These are phyloP conservation scores for Cytospora piceicola DNA, from an alignment of 2,329 filamentous ascomycete species.

Conservation along the genomic window DNA sequence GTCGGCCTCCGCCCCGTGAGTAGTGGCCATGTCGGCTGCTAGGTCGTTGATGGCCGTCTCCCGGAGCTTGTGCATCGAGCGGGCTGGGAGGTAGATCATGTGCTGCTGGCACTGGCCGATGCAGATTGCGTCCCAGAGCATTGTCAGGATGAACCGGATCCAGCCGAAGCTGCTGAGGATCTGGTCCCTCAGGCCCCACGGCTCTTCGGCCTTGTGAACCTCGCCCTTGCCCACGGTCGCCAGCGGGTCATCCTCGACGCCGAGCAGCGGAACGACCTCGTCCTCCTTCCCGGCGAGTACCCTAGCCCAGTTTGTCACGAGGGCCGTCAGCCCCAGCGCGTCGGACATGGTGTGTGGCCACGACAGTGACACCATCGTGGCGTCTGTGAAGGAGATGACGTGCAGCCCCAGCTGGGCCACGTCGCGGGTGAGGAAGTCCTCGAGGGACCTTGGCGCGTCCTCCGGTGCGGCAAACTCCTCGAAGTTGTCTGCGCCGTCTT, in stretches of 20 bases:
- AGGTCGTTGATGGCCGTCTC: conserved; percentile 40
- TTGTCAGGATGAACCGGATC: conserved; percentile 41
- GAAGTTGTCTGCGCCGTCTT: conserved; percentile 37
- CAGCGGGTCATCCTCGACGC: conserved; percentile 44
- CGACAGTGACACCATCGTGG: conserved; percentile 51
- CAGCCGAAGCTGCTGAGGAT: conserved; percentile 37
- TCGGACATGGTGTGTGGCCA: conserved; percentile 55
- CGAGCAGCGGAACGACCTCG: conserved; percentile 44
- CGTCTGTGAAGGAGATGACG: conserved; percentile 52
- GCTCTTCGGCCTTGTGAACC: conserved; percentile 35
- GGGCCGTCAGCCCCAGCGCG: conserved; percentile 45
- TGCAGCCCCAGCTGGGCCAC: conserved; percentile 52
- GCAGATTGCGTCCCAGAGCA: conserved; percentile 41
- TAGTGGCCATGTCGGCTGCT: conserved; percentile 15
- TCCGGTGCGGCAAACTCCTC: conserved; percentile 34
- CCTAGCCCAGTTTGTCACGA: conserved; percentile 52
- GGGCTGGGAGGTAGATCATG: conserved; percentile 45
- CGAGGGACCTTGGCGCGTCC: conserved; percentile 38
- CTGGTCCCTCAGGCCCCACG: conserved; percentile 35
- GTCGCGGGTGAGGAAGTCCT: conserved; percentile 48
- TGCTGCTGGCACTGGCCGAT: conserved; percentile 41
- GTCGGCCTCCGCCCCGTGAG: conserved; percentile 27
- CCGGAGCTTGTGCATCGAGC: conserved; percentile 38
- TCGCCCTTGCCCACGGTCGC: conserved; percentile 32
- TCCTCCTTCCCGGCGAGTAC: conserved; percentile 48